Evolutionary conservation across 75 land plant genomes (phyloP), one percentile per base, ranked within the genome.

Genomic region (Ceratopteris richardii): DNA sequence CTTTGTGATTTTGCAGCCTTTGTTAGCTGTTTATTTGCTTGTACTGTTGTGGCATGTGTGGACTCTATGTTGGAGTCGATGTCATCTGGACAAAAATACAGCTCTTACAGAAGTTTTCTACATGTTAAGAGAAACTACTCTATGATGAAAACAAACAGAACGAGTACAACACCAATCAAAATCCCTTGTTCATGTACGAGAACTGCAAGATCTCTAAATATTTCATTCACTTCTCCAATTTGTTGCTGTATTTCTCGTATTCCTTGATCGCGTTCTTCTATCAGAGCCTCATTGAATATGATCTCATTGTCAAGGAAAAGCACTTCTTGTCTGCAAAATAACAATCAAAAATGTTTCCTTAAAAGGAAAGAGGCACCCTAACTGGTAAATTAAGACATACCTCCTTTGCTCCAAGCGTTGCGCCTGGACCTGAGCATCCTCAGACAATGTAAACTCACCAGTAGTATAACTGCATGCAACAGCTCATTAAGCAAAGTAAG

Each of bases 241-340:
- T 90, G 96, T 31, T 90, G 70, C 33, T 86, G 91, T 33, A 90
- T 81, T 55, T 90, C 96, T 51, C 76, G 71, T 14, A 90, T 90
- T 31, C 96, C 96, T 51, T 86, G 96, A 2, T 86, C 88, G 61
- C 87, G 64, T 67, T 90, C 96, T 61, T 90, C 96, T 66, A 90
- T 90, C 42, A 83, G 70, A 51, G 87, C 91, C 48, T 82, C 91
- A 72, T 90, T 86, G 31, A 72, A 80, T 1, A 63, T 64, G 33
- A 80, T 67, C 62, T 88, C 80, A 78, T 80, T 77, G 42, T 76
- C 87, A 60, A 86, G 44, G 13, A 68, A 70, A 57, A 84, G 14
- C 11, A 84, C 66, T 59, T 84, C 78, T 57, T 84, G 81, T 42
- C 87, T 84, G 82, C 30, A 65, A 37, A n/a, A n/a, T n/a, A n/a